phyloP scores from a whole-genome alignment of 2,329 filamentous ascomycete genomes.

The Fusarium avenaceum region DNA sequence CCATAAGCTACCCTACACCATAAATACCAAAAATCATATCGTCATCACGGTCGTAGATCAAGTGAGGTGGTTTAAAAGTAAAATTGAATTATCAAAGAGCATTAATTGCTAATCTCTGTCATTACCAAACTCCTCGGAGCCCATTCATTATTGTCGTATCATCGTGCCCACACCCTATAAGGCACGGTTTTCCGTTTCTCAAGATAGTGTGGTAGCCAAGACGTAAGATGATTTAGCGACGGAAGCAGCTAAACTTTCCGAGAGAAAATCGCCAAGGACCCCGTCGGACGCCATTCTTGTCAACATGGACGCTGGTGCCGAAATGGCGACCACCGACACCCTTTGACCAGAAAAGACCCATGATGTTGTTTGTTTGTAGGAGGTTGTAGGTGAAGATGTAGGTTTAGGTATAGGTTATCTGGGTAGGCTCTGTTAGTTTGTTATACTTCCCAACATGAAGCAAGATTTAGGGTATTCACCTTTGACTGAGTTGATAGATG shows the following conservation, averaged over 20 bases:
- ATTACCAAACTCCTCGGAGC: conserved; percentile 22
- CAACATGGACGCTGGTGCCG: conserved; percentile 63
- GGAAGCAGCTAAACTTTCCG: conserved; percentile 67
- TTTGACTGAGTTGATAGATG: conserved; percentile 5
- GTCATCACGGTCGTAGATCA: not conserved
- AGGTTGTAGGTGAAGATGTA: not conserved
- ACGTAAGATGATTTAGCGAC: conserved; percentile 33
- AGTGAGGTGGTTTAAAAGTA: not conserved
- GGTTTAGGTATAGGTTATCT: conserved; percentile 11
- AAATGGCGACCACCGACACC: conserved; percentile 63
- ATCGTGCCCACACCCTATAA: conserved; percentile 7
- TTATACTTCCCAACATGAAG: not conserved
- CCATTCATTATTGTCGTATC: conserved; percentile 29
- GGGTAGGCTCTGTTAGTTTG: conserved; percentile 8
- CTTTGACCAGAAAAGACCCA: conserved; percentile 64
- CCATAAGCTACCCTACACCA: conserved; percentile 23
- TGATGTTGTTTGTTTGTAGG: conserved; percentile 45
- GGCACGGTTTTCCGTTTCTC: not conserved
- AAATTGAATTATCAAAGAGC: conserved; percentile 16
- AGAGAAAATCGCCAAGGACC: conserved; percentile 66
- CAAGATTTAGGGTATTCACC: conserved; percentile 1
- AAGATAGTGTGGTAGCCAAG: not conserved
- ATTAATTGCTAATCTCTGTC: conserved; percentile 6
- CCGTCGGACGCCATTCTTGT: conserved; percentile 61
- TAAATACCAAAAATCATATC: not conserved